A percentile compares a stretch with the other conserved stretches of the same genome.
These are phyloP conservation scores for Trametes sp. DNA, from an alignment of 1,284 basidiomycete species.

Conservation along the genomic window DNA sequence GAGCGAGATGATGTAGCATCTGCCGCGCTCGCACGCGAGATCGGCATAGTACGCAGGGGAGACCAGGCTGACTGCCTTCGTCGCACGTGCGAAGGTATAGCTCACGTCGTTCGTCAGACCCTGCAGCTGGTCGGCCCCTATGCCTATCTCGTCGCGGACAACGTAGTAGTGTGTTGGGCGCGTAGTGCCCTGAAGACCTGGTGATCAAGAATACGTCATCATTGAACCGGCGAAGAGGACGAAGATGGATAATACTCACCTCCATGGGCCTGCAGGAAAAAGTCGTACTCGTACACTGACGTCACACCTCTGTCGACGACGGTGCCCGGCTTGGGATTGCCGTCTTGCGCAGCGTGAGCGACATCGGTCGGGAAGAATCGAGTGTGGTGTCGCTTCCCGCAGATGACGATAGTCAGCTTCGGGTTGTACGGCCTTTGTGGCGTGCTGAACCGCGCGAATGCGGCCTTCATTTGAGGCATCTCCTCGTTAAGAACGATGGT, in stretches of 20 bases:
- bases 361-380: conserved; percentile 78
- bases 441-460: conserved; percentile 62
- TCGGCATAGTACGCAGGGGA: conserved; percentile 82
- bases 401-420: conserved; percentile 78
- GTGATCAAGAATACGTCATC: conserved; percentile 22
- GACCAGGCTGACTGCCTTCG: conserved; percentile 81
- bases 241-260: conserved; percentile 34
- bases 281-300: conserved; percentile 77
- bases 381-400: conserved; percentile 85
- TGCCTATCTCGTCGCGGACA: conserved; percentile 74
- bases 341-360: conserved; percentile 61
- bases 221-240: too few species aligned
- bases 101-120: conserved; percentile 63
- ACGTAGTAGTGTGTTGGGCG: conserved; percentile 81
- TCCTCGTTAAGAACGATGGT: conserved; percentile 69
- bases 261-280: conserved; percentile 76
- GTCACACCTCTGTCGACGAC: conserved; percentile 76
- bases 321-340: conserved; percentile 77
- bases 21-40: conserved; percentile 78
- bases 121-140: conserved; percentile 74
- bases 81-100: conserved; percentile 81
- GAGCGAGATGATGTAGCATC: conserved; percentile 75
- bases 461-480: conserved; percentile 65
- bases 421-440: conserved; percentile 61
- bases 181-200: conserved; percentile 57